Evolutionary conservation across 192 early-diverging fungal genomes (phyloP).

Genomic region (Spinellus fusiger): DNA sequence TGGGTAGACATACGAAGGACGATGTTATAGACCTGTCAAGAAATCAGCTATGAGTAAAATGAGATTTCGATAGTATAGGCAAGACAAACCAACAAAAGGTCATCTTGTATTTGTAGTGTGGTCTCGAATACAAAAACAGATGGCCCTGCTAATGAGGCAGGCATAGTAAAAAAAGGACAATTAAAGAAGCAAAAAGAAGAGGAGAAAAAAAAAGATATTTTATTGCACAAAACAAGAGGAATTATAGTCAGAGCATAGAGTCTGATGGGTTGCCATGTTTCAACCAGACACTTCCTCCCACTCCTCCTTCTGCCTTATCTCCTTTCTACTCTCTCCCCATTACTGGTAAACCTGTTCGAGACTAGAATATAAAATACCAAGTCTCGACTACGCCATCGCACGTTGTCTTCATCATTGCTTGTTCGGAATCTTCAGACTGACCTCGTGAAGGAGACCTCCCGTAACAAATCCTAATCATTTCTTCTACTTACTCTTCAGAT

Average conservation of each 20-base stretch:
- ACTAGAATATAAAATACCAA: neutral
- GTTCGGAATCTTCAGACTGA: neutral
- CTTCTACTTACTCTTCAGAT: neutral
- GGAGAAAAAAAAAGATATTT: conserved; percentile 4
- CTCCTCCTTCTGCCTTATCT: neutral
- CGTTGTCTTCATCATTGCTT: conserved; percentile 1
- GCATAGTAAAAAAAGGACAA: neutral
- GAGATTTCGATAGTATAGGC: neutral
- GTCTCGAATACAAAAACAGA: conserved; percentile 21
- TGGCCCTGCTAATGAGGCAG: neutral
- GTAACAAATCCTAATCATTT: neutral
- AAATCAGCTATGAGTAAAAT: neutral
- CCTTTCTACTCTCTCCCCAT: neutral
- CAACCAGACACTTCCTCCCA: neutral
- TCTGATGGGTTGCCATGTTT: neutral
- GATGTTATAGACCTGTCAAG: conserved; percentile 28
- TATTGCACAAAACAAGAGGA: conserved; percentile 3
- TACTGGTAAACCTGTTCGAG: neutral
- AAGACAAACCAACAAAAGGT: conserved; percentile 2
- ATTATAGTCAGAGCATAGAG: neutral
- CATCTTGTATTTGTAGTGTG: conserved; percentile 9
- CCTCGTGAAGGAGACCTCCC: neutral
- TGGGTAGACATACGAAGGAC: conserved; percentile 20
- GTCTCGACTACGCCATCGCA: neutral
- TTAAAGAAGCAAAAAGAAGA: neutral